phyloP scores from a whole-genome alignment of 305 asterid species.

The Solanum hybrid region DNA sequence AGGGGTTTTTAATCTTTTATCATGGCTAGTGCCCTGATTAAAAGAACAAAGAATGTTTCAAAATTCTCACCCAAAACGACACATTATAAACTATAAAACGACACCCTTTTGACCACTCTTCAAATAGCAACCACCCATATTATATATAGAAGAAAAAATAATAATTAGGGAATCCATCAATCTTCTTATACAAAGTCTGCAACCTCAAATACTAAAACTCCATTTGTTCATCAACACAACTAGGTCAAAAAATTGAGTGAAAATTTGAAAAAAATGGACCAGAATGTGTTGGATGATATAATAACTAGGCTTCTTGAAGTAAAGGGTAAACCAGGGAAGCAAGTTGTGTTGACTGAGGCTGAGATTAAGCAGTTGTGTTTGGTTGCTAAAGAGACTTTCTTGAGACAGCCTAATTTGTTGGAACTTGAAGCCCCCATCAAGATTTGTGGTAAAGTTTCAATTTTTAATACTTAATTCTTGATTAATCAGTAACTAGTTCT shows the following conservation, averaged over 20 bases:
- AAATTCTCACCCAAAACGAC: constrained; percentile 6
- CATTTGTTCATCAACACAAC: neutral
- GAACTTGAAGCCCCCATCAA: constrained; percentile 37
- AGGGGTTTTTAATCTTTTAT: neutral
- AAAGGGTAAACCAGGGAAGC: constrained; percentile 26
- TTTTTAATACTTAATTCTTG: neutral
- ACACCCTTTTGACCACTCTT: neutral
- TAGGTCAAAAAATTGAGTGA: neutral
- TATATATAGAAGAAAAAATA: neutral
- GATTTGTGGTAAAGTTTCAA: constrained; percentile 24
- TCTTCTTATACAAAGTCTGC: neutral
- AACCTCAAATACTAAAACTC: neutral
- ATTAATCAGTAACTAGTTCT: neutral
- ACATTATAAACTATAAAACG: neutral
- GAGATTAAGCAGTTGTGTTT: constrained; percentile 28
- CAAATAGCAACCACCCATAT: constrained; percentile 1
- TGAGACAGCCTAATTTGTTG: constrained; percentile 28
- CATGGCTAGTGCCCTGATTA: neutral
- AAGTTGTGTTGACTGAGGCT: constrained; percentile 28
- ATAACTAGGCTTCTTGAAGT: constrained; percentile 26
- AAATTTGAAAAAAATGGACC: constrained; percentile 15
- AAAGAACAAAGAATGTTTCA: neutral
- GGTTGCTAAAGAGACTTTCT: constrained; percentile 21
- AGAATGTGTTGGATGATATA: constrained; percentile 25
- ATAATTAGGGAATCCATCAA: neutral